Conservation (phyloP, 2,329 filamentous ascomycete genomes). For the Penicillium sp. region DNA sequence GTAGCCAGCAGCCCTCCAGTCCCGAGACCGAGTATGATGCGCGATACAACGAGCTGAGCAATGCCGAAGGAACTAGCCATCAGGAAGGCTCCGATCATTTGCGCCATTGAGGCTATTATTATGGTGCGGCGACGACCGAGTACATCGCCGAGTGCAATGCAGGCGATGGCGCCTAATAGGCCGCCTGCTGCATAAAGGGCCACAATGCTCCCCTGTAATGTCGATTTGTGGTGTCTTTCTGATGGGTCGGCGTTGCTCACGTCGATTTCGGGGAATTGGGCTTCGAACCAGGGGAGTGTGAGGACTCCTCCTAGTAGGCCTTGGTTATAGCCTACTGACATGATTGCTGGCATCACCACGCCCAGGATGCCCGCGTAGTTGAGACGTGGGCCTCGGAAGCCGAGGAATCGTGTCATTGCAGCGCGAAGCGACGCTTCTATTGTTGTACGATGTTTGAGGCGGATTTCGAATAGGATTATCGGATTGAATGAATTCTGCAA, state of each 20-base stretch:
- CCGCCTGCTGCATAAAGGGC: slow-evolving; percentile 16
- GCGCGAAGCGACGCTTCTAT: too few relatives aligned
- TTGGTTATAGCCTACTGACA: slow-evolving; percentile 19
- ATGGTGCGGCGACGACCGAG: slow-evolving; percentile 14
- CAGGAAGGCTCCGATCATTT: slow-evolving; percentile 15
- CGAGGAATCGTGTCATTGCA: slow-evolving; percentile 15
- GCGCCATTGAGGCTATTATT: slow-evolving; percentile 5
- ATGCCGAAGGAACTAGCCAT: slow-evolving; percentile 12
- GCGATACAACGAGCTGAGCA: slow-evolving; percentile 12
- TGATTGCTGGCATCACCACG: slow-evolving; percentile 15
- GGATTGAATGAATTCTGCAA: neutral
- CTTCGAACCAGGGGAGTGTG: slow-evolving; percentile 13
- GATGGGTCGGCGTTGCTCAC: slow-evolving; percentile 1
- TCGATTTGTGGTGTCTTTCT: slow-evolving; percentile 9
- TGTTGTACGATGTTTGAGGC: neutral
- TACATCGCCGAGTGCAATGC: slow-evolving; percentile 13
- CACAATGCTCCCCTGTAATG: slow-evolving; percentile 13
- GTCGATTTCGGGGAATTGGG: slow-evolving; percentile 14
- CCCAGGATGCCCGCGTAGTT: slow-evolving; percentile 10
- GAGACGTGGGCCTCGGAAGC: slow-evolving; percentile 16
- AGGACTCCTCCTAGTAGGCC: slow-evolving; percentile 16
- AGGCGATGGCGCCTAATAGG: slow-evolving; percentile 13
- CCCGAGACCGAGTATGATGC: slow-evolving; percentile 14
- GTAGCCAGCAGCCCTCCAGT: slow-evolving; percentile 14
- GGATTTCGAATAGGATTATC: neutral